Conservation (phyloP, 1,284 basidiomycete species). For the Tilletia setariae region DNA sequence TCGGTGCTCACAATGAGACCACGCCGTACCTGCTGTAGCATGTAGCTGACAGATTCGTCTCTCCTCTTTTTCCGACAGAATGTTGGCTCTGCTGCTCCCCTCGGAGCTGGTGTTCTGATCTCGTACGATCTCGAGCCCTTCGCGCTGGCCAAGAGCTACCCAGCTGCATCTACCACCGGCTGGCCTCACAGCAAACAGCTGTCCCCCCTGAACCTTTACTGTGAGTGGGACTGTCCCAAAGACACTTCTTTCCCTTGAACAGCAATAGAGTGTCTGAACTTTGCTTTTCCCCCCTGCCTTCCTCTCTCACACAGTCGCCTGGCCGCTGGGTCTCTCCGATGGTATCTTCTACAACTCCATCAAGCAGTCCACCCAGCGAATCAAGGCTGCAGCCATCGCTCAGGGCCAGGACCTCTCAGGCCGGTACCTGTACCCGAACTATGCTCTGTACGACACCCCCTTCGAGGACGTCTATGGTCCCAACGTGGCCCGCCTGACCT, state of each 20-base stretch:
- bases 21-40: neutral
- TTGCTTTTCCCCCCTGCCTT: neutral
- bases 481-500: neutral
- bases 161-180: neutral
- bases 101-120: constrained; percentile 6
- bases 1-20: neutral
- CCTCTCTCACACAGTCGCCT: neutral
- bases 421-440: neutral
- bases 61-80: neutral
- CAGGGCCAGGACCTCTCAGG: neutral
- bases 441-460: constrained; percentile 8
- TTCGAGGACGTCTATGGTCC: constrained; percentile 4
- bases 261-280: too few relatives aligned
- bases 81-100: neutral
- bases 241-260: too few relatives aligned
- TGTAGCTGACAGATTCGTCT: too few relatives aligned
- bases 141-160: neutral
- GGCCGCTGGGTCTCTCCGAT: constrained; percentile 10
- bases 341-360: constrained; percentile 7
- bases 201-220: constrained; percentile 14
- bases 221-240: neutral
- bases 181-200: neutral
- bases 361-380: neutral
- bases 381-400: neutral
- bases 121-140: constrained; percentile 13